phyloP scores from a whole-genome alignment of 2,329 filamentous ascomycete genomes.

The Blastomyces emzantsi region DNA sequence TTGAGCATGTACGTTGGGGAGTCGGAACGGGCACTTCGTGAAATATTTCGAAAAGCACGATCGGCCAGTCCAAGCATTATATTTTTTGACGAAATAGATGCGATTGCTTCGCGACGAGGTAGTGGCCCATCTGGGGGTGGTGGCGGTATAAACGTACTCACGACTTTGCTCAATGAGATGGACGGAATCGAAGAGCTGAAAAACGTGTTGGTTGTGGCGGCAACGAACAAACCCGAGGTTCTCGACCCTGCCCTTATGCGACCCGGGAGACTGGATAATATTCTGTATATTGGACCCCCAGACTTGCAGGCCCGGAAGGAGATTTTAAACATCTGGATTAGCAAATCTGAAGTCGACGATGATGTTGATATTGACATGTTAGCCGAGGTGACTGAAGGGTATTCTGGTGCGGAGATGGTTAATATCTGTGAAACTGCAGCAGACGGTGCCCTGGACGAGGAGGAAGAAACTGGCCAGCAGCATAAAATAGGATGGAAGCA shows the following conservation, averaged over 20 bases:
- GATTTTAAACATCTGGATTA: conserved; percentile 62
- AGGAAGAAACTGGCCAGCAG: conserved; percentile 35
- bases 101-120: conserved; percentile 57
- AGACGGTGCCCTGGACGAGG: conserved; percentile 45
- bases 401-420: conserved; percentile 77
- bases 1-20: conserved; percentile 97
- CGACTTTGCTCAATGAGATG: conserved; percentile 88
- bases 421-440: conserved; percentile 47
- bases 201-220: conserved; percentile 78
- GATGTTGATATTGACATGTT: conserved; percentile 60
- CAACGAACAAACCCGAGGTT: conserved; percentile 81
- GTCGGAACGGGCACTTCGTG: conserved; percentile 75
- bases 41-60: conserved; percentile 75
- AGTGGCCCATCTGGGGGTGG: conserved; percentile 40
- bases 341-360: conserved; percentile 48
- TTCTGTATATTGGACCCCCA: conserved; percentile 79
- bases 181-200: conserved; percentile 82
- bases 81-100: conserved; percentile 95
- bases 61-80: conserved; percentile 86
- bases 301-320: conserved; percentile 62
- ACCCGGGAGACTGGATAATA: conserved; percentile 73
- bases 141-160: conserved; percentile 67
- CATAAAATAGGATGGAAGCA: conserved; percentile 34
- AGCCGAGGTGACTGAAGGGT: conserved; percentile 59
- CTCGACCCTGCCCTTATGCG: conserved; percentile 80